Evolutionary conservation across 1,139 yeast genomes (phyloP).

Genomic region (Pichia sp.): DNA sequence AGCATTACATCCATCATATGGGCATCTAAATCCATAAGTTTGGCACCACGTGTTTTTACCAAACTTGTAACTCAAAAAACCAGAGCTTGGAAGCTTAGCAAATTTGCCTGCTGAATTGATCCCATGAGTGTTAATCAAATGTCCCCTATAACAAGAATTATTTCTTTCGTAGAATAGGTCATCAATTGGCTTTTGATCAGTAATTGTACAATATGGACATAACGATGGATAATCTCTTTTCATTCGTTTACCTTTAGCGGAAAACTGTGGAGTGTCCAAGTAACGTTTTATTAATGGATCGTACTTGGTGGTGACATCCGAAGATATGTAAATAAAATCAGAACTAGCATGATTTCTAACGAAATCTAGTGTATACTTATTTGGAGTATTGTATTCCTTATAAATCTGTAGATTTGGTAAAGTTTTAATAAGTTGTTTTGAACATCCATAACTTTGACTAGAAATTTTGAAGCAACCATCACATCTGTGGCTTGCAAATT

Average conservation of each 20-base stretch:
- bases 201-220: conserved; percentile 13
- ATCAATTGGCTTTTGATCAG: conserved; percentile 4
- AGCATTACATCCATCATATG: conserved; percentile 5
- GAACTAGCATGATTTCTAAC: conserved; percentile 6
- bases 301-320: conserved; percentile 6
- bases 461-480: conserved; percentile 11
- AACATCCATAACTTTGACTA: conserved; percentile 11
- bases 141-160: conserved; percentile 18
- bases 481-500: conserved; percentile 4
- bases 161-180: conserved; percentile 15
- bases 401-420: conserved; percentile 8
- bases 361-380: conserved; percentile 8
- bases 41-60: conserved; percentile 12
- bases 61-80: conserved; percentile 12
- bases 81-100: conserved; percentile 10
- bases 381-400: conserved; percentile 12
- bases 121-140: conserved; percentile 18
- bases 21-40: conserved; percentile 12
- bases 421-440: conserved; percentile 4
- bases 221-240: conserved; percentile 14
- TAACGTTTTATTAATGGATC: conserved; percentile 12
- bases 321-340: conserved; percentile 1
- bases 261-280: background rate
- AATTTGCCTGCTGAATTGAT: conserved; percentile 10
- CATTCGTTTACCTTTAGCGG: conserved; percentile 7